These are phyloP conservation scores for Sordaria brevicollis DNA, from an alignment of 495 filamentous ascomycete species.

Conservation along the genomic window DNA sequence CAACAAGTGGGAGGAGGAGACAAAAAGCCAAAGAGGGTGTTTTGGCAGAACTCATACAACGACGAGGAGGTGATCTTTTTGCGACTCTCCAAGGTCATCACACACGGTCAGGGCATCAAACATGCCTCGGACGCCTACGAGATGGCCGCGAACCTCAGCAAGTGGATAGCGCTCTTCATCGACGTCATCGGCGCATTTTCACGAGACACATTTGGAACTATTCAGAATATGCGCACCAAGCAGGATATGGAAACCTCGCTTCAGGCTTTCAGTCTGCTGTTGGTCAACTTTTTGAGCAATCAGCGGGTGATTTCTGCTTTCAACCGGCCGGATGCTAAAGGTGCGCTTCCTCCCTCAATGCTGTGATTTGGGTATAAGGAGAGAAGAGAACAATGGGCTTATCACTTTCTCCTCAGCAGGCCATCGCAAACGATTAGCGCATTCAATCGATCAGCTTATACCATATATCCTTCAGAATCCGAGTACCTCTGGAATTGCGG, in stretches of 20 bases:
- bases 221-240: constrained; percentile 28
- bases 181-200: constrained; percentile 29
- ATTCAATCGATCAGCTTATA: constrained; percentile 40
- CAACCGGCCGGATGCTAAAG: constrained; percentile 31
- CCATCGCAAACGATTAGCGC: constrained; percentile 34
- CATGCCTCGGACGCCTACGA: constrained; percentile 23
- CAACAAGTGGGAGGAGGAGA: constrained; percentile 4
- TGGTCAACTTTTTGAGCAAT: constrained; percentile 41
- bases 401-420: constrained; percentile 21
- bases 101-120: constrained; percentile 26
- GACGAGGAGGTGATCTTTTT: constrained; percentile 43
- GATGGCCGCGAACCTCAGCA: constrained; percentile 23
- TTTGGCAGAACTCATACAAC: constrained; percentile 40
- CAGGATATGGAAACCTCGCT: constrained; percentile 39
- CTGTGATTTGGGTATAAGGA: constrained; percentile 1
- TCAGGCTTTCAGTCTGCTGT: constrained; percentile 44
- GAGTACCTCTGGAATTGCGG: constrained; percentile 31
- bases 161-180: constrained; percentile 37
- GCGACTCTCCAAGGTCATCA: constrained; percentile 36
- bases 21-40: constrained; percentile 8
- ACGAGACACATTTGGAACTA: constrained; percentile 27
- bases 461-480: constrained; percentile 41
- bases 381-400: background rate
- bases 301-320: constrained; percentile 34
- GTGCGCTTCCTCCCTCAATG: constrained; percentile 16